These are phyloP conservation scores for Geosiphon pyriformis DNA, from an alignment of 192 early-diverging fungal species.

Conservation along the genomic window DNA sequence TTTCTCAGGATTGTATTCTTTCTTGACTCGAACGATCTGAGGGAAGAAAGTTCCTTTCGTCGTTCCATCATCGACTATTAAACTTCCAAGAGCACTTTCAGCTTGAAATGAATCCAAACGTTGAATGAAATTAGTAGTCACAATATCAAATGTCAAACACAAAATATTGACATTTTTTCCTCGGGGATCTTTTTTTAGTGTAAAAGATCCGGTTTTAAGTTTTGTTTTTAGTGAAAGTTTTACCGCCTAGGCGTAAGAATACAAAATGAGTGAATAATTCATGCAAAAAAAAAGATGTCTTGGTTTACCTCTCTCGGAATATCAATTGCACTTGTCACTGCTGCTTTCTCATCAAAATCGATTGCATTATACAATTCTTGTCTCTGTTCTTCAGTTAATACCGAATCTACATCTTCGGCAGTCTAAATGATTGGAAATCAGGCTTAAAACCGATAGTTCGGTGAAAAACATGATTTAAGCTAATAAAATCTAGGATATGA, in stretches of 20 bases:
- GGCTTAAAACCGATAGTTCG: too few relatives aligned
- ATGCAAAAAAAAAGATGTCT: too few relatives aligned
- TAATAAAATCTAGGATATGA: background rate
- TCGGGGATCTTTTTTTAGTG: constrained; percentile 58
- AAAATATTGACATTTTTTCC: constrained; percentile 40
- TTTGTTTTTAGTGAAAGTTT: constrained; percentile 56
- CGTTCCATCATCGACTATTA: constrained; percentile 59
- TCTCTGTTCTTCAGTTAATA: constrained; percentile 77
- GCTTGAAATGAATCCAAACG: constrained; percentile 49
- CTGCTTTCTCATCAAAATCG: constrained; percentile 82
- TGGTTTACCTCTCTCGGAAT: constrained; percentile 54
- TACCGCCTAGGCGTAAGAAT: constrained; percentile 48
- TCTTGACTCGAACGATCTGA: constrained; percentile 51
- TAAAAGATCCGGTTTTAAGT: constrained; percentile 75
- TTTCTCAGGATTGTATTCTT: constrained; percentile 40
- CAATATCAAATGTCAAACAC: constrained; percentile 58
- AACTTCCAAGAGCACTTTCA: constrained; percentile 52
- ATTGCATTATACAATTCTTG: constrained; percentile 91
- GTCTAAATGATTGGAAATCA: constrained; percentile 18
- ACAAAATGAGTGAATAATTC: too few relatives aligned
- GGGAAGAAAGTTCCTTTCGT: constrained; percentile 49
- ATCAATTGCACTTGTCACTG: constrained; percentile 47
- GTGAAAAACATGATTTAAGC: background rate
- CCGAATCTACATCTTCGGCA: constrained; percentile 29
- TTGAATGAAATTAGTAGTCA: constrained; percentile 52